phyloP scores from a whole-genome alignment of 177 flowering plant genomes.

The Vitis hybrid region DNA sequence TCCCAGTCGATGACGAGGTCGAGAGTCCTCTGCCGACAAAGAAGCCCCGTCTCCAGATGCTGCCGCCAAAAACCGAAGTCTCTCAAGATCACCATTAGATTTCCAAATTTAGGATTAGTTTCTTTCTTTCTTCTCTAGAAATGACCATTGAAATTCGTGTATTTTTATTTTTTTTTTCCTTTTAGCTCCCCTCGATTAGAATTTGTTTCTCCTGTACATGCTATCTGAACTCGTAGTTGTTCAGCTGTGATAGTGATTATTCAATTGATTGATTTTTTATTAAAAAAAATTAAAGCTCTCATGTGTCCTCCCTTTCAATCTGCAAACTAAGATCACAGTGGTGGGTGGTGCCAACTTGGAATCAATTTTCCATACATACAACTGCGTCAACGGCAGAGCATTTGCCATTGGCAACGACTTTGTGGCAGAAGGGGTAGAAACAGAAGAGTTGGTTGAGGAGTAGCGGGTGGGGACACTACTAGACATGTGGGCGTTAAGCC shows the following conservation, averaged over 20 bases:
- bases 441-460: too few species aligned
- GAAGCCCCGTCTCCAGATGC: slow-evolving; percentile 39
- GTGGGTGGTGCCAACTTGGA: not conserved
- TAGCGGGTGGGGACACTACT: not conserved
- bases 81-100: not conserved
- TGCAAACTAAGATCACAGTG: not conserved
- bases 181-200: not conserved
- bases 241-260: slow-evolving; percentile 3
- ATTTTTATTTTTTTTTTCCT: slow-evolving; percentile 1
- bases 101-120: not conserved
- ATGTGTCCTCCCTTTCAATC: not conserved
- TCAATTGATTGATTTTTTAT: slow-evolving; percentile 13
- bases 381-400: not conserved
- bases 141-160: not conserved
- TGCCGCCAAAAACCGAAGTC: slow-evolving; percentile 14
- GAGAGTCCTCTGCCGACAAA: slow-evolving; percentile 58
- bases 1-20: slow-evolving; percentile 48
- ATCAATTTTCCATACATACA: not conserved
- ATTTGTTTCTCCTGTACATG: slow-evolving; percentile 14
- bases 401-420: not conserved
- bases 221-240: not conserved
- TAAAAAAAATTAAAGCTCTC: too few species aligned
- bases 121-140: too few species aligned
- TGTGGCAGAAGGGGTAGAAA: too few species aligned
- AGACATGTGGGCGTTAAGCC: not conserved